Evolutionary conservation across 2,329 filamentous ascomycete genomes (phyloP).

Genomic region (Orbilia oligospora): DNA sequence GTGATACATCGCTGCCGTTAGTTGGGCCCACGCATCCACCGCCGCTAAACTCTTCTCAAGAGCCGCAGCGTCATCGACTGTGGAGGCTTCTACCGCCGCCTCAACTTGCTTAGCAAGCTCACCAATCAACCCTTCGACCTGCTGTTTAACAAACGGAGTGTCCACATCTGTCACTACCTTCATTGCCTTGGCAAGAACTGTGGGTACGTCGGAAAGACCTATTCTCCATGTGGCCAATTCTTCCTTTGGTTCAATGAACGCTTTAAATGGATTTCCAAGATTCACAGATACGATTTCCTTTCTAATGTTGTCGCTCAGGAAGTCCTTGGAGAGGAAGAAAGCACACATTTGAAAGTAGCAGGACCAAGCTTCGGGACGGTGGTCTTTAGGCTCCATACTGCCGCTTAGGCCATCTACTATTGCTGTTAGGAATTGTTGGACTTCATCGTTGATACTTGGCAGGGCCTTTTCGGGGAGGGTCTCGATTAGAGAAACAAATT

Average conservation of each 20-base stretch:
- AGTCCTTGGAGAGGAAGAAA: slow-evolving; percentile 69
- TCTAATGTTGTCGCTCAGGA: slow-evolving; percentile 37
- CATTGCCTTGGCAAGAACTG: slow-evolving; percentile 53
- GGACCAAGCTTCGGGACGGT: slow-evolving; percentile 79
- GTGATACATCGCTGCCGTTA: slow-evolving; percentile 49
- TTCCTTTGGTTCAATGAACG: slow-evolving; percentile 50
- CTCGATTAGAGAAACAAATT: slow-evolving; percentile 75
- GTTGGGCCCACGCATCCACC: slow-evolving; percentile 39
- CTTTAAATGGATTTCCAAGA: slow-evolving; percentile 53
- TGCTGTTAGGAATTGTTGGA: slow-evolving; percentile 76
- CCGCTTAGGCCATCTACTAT: slow-evolving; percentile 79
- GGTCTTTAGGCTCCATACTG: slow-evolving; percentile 80
- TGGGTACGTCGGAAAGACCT: slow-evolving; percentile 50
- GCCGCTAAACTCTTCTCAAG: slow-evolving; percentile 38
- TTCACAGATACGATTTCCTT: slow-evolving; percentile 54
- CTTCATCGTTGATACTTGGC: slow-evolving; percentile 71
- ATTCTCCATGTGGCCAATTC: slow-evolving; percentile 57
- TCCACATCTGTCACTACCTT: slow-evolving; percentile 57
- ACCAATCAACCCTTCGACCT: slow-evolving; percentile 29
- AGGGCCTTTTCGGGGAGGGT: slow-evolving; percentile 73
- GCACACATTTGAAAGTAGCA: slow-evolving; percentile 78
- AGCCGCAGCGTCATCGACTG: slow-evolving; percentile 8
- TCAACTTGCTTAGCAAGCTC: slow-evolving; percentile 52
- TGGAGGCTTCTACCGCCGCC: slow-evolving; percentile 17
- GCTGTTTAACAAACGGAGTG: slow-evolving; percentile 33